Conservation (phyloP, 768 basidiomycete genomes). For the Cytidiella melzeri region DNA sequence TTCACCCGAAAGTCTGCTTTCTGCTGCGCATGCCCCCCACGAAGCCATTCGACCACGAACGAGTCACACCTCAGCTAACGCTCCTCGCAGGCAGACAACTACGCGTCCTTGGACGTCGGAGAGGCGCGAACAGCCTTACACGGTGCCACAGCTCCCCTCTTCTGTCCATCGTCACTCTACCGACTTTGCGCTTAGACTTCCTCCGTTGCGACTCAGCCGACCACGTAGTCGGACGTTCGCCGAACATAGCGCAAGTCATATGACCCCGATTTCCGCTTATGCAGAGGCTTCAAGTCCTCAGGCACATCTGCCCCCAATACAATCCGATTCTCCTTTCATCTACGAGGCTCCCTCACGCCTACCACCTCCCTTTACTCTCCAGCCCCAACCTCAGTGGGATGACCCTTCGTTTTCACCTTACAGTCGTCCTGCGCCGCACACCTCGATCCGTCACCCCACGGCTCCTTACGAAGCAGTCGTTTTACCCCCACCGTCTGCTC, state of each 20-base stretch:
- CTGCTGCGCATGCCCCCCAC: background rate
- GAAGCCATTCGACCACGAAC: background rate
- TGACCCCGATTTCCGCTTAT: background rate
- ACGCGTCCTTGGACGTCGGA: background rate
- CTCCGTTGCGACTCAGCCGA: conserved; percentile 19
- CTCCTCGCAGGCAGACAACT: background rate
- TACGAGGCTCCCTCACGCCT: conserved; percentile 22
- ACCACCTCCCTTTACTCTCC: conserved; percentile 57
- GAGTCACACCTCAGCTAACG: background rate
- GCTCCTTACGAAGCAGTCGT: conserved; percentile 5
- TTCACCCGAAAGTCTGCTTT: background rate
- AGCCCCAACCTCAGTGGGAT: conserved; percentile 67
- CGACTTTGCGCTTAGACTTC: conserved; percentile 16
- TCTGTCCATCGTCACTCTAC: background rate
- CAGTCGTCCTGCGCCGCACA: conserved; percentile 15
- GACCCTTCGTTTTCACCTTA: conserved; percentile 30
- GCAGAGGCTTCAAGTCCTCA: background rate
- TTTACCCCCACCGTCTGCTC: conserved; percentile 3
- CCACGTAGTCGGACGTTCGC: conserved; percentile 11
- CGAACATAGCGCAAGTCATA: background rate
- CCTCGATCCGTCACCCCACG: conserved; percentile 10
- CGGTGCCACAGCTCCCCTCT: background rate
- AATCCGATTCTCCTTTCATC: conserved; percentile 17
- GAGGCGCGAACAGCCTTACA: background rate
- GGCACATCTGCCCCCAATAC: conserved; percentile 9